phyloP scores from a whole-genome alignment of 192 early-diverging fungal genomes.

The Rhizoclosmatium sp. region DNA sequence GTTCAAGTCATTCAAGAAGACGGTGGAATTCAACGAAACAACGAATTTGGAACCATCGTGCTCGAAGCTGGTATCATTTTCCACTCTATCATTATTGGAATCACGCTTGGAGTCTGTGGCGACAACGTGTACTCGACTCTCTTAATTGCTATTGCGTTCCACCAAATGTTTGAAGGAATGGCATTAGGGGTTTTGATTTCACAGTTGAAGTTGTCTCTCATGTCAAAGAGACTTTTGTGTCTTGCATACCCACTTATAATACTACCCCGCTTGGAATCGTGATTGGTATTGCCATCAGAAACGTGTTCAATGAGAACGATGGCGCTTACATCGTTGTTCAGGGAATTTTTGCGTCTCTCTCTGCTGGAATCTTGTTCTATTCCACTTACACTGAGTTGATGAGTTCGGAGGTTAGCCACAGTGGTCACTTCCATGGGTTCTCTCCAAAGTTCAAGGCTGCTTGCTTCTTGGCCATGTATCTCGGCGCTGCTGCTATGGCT shows the following conservation, averaged over 20 bases:
- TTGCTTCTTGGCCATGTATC: constrained; percentile 73
- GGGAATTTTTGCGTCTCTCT: constrained; percentile 78
- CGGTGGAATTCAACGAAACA: constrained; percentile 21
- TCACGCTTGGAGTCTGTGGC: constrained; percentile 49
- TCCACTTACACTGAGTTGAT: constrained; percentile 79
- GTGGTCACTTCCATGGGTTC: constrained; percentile 57
- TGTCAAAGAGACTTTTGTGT: constrained; percentile 14
- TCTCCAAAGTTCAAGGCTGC: constrained; percentile 46
- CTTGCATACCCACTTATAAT: constrained; percentile 65
- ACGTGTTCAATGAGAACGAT: constrained; percentile 79
- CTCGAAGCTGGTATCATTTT: constrained; percentile 55
- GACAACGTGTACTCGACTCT: constrained; percentile 44
- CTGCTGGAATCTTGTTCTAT: constrained; percentile 84
- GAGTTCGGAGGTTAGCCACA: constrained; percentile 71
- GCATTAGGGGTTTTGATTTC: constrained; percentile 38
- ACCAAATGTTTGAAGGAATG: constrained; percentile 56
- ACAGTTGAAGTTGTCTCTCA: constrained; percentile 7
- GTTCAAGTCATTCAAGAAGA: neutral
- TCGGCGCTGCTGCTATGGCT: constrained; percentile 77
- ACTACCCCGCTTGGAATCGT: constrained; percentile 85
- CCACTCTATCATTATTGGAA: constrained; percentile 61
- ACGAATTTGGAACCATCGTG: constrained; percentile 36
- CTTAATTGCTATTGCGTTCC: constrained; percentile 56
- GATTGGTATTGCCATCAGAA: constrained; percentile 79
- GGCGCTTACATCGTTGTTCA: constrained; percentile 65